Evolutionary conservation across 305 asterid species (phyloP).

Genomic region (Solanum chacoense): DNA sequence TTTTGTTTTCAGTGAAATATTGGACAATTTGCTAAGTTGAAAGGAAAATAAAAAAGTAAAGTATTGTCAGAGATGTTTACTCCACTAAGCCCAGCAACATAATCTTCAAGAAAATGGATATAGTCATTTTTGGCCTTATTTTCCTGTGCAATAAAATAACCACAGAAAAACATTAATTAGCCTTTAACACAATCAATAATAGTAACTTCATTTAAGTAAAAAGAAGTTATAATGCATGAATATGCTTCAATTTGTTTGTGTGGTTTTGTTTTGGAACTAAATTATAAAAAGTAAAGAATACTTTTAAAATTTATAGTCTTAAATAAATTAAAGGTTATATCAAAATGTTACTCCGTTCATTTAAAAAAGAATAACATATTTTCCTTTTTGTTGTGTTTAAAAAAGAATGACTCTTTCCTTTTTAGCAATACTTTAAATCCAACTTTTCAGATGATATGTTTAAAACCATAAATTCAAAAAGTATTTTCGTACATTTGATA

Average conservation of each 20-base stretch:
- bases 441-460: neutral
- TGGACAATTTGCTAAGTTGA: neutral
- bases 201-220: neutral
- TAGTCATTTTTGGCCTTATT: slow-evolving; percentile 50
- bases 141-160: slow-evolving; percentile 31
- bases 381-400: too few relatives aligned
- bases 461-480: too few relatives aligned
- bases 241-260: neutral
- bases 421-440: too few relatives aligned
- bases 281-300: neutral
- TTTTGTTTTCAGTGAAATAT: neutral
- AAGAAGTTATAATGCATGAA: neutral
- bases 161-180: neutral
- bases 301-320: too few relatives aligned
- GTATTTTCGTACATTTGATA: too few relatives aligned
- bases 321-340: too few relatives aligned
- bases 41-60: neutral
- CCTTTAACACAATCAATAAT: neutral
- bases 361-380: too few relatives aligned
- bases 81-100: slow-evolving; percentile 50
- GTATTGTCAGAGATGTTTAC: slow-evolving; percentile 17
- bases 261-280: neutral
- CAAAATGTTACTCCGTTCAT: neutral
- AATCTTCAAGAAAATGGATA: slow-evolving; percentile 40
- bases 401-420: neutral